phyloP scores from a whole-genome alignment of 331 rosid genomes.

The Rosa hybrid region DNA sequence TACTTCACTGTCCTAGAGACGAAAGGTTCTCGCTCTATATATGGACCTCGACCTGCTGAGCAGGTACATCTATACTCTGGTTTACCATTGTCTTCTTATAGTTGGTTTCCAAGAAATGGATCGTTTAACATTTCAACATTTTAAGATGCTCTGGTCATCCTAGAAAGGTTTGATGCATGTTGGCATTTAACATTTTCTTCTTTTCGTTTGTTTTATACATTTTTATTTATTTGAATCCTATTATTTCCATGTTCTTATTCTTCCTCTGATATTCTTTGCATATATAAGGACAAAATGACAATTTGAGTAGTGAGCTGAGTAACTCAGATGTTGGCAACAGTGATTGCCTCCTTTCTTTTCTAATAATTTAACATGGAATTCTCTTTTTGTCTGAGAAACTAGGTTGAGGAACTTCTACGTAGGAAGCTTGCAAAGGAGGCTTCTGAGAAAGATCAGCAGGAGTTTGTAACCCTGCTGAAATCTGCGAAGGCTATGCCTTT shows the following conservation, averaged over 20 bases:
- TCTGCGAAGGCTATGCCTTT: conserved; percentile 69
- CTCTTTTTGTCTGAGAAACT: conserved; percentile 34
- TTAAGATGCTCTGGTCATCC: background rate
- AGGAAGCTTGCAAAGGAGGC: conserved; percentile 80
- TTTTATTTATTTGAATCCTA: background rate
- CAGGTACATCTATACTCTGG: conserved; percentile 56
- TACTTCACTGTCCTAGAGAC: conserved; percentile 83
- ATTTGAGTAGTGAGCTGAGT: conserved; percentile 12
- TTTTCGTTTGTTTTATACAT: background rate
- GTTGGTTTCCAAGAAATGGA: background rate
- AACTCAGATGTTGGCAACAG: conserved; percentile 15
- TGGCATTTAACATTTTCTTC: background rate
- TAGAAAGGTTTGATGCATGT: background rate
- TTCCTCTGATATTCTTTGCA: background rate
- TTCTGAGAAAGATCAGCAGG: conserved; percentile 75
- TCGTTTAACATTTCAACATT: background rate
- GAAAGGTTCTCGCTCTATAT: conserved; percentile 65
- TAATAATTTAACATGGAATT: conserved; percentile 13
- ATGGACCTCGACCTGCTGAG: conserved; percentile 78
- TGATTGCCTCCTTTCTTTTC: conserved; percentile 16
- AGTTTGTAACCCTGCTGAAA: conserved; percentile 60
- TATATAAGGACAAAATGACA: background rate
- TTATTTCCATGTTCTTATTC: background rate
- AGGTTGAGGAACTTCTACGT: conserved; percentile 85
- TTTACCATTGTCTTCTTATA: background rate